Evolutionary conservation across 257 asterid species (phyloP), one percentile per base, ranked within the genome.

Genomic region (Buddleja alternifolia): DNA sequence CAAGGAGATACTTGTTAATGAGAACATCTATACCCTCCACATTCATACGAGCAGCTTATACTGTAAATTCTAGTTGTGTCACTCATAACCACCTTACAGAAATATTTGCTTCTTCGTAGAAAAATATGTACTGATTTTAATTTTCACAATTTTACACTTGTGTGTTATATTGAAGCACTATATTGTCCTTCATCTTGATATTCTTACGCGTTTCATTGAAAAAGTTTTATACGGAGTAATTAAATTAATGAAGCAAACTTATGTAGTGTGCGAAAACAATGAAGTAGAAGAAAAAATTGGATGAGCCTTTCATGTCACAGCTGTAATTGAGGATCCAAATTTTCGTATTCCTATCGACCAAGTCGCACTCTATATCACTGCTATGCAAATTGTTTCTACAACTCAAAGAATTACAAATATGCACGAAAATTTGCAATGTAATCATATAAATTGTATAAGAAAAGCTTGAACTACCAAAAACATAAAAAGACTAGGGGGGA

Each of bases 351-450:
- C 8, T 47, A 15, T 17, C 24, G 15, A 36, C 44, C 8, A 10
- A 17, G 19, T 44, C 14, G 9, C 10, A 63, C 6, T 40, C 7
- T 37, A 23, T 39, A 60, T 37, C 51, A 12, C 16, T 20, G 16
- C 44, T 14, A 36, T 14, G n/a, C 42, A 63, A 53, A 17, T 71
- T 66, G 46, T 65, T 16, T 72, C 37, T 60, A 44, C 55, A 50
- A 7, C 29, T 36, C 52, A 4, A 61, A 51, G 17, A 16, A 11
- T 23, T 4, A 36, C 44, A 12, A 25, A n/a, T 10, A 48, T 16
- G 0, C 6, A n/a, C 7, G 11, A 37, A 25, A 10, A 51, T 29
- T 7, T 7, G 39, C 41, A 39, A 32, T 11, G 37, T n/a, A 37
- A 8, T 21, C 46, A 53, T 34, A 54, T n/a, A n/a, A 17, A 41